Percentiles rank a stretch among this genome's conserved stretches.
phyloP scores from a whole-genome alignment of 1,284 basidiomycete genomes.

The Ganoderma leucocontextum region DNA sequence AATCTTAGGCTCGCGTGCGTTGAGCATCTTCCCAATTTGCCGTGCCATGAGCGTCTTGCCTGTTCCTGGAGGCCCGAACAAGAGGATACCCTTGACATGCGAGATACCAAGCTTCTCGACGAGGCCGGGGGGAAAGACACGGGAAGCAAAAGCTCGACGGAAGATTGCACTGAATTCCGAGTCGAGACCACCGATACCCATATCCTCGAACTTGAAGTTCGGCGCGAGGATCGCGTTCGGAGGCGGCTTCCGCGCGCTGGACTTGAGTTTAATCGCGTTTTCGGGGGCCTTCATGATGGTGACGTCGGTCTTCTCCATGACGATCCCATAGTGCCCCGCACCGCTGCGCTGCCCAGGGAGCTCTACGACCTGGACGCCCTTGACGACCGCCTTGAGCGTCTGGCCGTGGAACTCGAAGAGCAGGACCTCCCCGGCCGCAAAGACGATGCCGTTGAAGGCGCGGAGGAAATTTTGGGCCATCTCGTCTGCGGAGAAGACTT shows the following conservation, averaged over 20 bases:
- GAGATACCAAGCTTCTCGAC: constrained; percentile 99
- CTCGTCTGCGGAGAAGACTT: constrained; percentile 87
- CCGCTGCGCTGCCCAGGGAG: constrained; percentile 66
- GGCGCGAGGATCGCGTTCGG: constrained; percentile 97
- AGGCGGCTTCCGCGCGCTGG: constrained; percentile 89
- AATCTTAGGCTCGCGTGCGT: constrained; percentile 97
- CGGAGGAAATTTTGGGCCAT: constrained; percentile 81
- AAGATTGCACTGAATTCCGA: constrained; percentile 97
- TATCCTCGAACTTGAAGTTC: constrained; percentile 99
- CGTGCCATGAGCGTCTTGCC: constrained; percentile 99
- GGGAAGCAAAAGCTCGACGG: constrained; percentile 97
- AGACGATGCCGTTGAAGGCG: constrained; percentile 70
- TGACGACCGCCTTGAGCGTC: constrained; percentile 81
- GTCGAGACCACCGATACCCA: constrained; percentile 99
- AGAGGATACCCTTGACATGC: constrained; percentile 97
- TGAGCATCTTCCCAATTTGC: constrained; percentile 99
- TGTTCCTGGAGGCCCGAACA: constrained; percentile 97
- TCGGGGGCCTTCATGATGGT: constrained; percentile 88
- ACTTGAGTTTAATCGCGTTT: constrained; percentile 90
- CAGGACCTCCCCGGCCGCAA: constrained; percentile 79
- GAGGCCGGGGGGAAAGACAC: constrained; percentile 95
- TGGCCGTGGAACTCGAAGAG: constrained; percentile 94
- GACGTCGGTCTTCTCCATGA: constrained; percentile 93
- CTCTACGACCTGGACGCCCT: constrained; percentile 73
- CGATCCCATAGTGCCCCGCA: constrained; percentile 68